Conservation (phyloP, 352 stramenopile species). For the Salisapilia sapeloensis region DNA sequence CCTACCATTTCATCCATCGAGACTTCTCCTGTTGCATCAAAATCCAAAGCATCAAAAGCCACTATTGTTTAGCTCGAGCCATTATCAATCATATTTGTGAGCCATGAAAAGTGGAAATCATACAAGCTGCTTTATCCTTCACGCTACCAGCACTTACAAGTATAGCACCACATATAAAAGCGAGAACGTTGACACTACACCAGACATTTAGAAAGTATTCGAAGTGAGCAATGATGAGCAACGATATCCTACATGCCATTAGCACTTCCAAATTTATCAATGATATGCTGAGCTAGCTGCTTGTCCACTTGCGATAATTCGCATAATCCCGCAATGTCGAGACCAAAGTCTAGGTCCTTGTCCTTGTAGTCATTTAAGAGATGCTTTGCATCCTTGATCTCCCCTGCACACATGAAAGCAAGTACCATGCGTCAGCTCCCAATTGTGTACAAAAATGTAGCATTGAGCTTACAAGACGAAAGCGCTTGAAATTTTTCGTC, state of each 20-base stretch:
- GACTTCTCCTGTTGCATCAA: constrained; percentile 48
- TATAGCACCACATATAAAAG: constrained; percentile 37
- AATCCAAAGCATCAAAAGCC: constrained; percentile 60
- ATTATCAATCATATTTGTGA: too few relatives aligned
- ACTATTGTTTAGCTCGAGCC: too few relatives aligned
- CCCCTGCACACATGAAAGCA: constrained; percentile 12
- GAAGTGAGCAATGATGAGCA: neutral
- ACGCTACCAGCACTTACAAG: constrained; percentile 21
- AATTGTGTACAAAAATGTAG: neutral
- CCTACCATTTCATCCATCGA: constrained; percentile 64
- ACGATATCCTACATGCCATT: constrained; percentile 38
- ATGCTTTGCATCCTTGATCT: constrained; percentile 22
- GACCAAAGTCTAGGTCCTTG: constrained; percentile 54
- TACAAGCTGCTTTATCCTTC: constrained; percentile 39
- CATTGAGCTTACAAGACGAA: neutral
- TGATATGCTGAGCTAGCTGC: constrained; percentile 28
- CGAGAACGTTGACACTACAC: constrained; percentile 38
- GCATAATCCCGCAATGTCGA: constrained; percentile 26
- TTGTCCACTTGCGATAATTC: constrained; percentile 30
- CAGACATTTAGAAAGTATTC: neutral
- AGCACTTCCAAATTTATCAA: constrained; percentile 30
- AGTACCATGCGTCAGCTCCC: too few relatives aligned
- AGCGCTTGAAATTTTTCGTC: too few relatives aligned
- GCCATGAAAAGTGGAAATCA: too few relatives aligned
- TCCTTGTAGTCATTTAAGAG: constrained; percentile 53